Conservation (phyloP, 176 grass and related monocot species). For the Pontederia paniculata region DNA sequence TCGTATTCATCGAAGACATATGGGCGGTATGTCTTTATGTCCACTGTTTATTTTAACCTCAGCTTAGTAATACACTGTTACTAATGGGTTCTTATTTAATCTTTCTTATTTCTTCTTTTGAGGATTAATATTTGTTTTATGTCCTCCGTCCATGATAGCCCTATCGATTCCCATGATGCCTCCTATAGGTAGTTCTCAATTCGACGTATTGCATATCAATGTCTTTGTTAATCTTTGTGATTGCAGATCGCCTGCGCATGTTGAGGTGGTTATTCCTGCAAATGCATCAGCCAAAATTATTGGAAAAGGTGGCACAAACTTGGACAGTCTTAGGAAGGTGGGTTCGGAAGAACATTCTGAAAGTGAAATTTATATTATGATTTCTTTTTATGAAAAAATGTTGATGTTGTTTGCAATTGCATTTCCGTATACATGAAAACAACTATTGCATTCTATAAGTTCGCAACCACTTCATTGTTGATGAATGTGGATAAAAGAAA, state of each 20-base stretch:
- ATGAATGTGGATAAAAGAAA: too few relatives aligned
- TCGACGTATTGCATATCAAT: too few relatives aligned
- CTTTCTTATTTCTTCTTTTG: too few relatives aligned
- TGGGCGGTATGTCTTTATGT: slow-evolving; percentile 46
- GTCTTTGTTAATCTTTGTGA: not conserved
- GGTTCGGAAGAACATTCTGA: slow-evolving; percentile 15
- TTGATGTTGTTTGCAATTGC: too few relatives aligned
- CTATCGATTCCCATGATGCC: too few relatives aligned
- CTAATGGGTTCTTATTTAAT: too few relatives aligned
- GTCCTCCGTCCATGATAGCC: too few relatives aligned
- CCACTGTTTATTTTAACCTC: not conserved
- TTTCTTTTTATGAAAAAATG: not conserved
- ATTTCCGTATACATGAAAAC: too few relatives aligned
- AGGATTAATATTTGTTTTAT: too few relatives aligned
- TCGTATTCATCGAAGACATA: slow-evolving; percentile 63
- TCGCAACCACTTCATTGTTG: too few relatives aligned
- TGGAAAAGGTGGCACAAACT: slow-evolving; percentile 83
- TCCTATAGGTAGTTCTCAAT: too few relatives aligned
- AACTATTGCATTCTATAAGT: too few relatives aligned
- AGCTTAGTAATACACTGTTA: not conserved
- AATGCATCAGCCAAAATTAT: slow-evolving; percentile 69
- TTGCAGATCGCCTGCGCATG: slow-evolving; percentile 32
- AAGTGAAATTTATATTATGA: not conserved
- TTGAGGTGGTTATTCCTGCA: slow-evolving; percentile 79
- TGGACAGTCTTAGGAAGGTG: slow-evolving; percentile 97